Evolutionary conservation across 192 early-diverging fungal genomes (phyloP).

Genomic region (Coemansia sp.): DNA sequence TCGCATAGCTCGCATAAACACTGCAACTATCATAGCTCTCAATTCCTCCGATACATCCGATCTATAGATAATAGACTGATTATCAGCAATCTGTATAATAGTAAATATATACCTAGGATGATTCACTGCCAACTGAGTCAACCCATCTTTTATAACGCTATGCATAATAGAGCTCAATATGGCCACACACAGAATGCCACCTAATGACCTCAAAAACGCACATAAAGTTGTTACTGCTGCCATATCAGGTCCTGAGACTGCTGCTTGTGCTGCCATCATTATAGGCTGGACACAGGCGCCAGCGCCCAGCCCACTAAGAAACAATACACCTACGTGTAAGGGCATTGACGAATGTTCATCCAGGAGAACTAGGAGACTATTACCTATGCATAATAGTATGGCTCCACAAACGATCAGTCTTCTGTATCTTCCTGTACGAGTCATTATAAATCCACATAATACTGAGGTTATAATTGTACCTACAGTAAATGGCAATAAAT

Average conservation of each 20-base stretch:
- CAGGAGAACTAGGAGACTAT: conserved; percentile 68
- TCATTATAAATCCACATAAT: conserved; percentile 63
- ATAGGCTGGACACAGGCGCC: conserved; percentile 77
- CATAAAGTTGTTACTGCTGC: conserved; percentile 75
- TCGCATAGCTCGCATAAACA: conserved; percentile 61
- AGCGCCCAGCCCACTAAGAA: conserved; percentile 76
- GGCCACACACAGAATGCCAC: conserved; percentile 49
- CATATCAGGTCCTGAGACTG: conserved; percentile 67
- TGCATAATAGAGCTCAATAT: conserved; percentile 55
- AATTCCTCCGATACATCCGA: conserved; percentile 35
- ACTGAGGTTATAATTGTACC: conserved; percentile 76
- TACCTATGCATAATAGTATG: conserved; percentile 64
- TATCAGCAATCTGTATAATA: conserved; percentile 53
- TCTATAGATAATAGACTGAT: conserved; percentile 54
- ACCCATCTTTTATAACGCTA: conserved; percentile 36
- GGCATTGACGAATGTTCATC: conserved; percentile 56
- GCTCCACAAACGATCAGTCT: conserved; percentile 68
- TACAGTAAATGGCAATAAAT: conserved; percentile 73
- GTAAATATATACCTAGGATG: conserved; percentile 40
- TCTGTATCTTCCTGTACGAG: conserved; percentile 63
- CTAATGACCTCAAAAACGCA: conserved; percentile 62
- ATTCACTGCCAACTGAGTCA: conserved; percentile 47
- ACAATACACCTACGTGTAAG: conserved; percentile 64
- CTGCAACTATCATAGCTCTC: conserved; percentile 36
- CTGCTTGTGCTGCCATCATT: conserved; percentile 74